Evolutionary conservation across 352 stramenopile species (phyloP).

Genomic region (Globisporangium orthogonon): DNA sequence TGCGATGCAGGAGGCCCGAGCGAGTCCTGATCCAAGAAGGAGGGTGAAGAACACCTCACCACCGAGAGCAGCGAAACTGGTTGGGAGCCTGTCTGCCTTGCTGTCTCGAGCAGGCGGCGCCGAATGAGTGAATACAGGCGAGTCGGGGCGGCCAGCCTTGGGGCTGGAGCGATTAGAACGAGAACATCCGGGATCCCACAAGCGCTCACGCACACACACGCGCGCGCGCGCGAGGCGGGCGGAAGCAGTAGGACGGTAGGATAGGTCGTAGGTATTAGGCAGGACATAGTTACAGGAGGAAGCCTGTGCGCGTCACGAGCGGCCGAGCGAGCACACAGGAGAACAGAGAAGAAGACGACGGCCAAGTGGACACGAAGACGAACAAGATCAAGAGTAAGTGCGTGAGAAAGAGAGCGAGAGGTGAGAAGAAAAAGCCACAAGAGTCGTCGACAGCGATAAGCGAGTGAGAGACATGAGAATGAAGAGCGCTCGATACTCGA

Average conservation of each 20-base stretch:
- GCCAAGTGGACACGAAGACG: constrained; percentile 1
- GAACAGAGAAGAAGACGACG: constrained; percentile 1
- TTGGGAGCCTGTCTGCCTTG: not conserved
- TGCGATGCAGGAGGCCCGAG: not conserved
- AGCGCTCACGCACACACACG: no score
- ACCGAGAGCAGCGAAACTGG: not conserved
- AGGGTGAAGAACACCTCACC: no score
- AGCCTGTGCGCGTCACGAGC: not conserved
- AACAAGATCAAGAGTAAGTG: constrained; percentile 2
- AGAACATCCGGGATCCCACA: not conserved
- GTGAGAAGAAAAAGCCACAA: not conserved
- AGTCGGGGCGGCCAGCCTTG: not conserved
- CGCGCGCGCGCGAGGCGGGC: not conserved
- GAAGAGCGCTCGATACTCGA: not conserved
- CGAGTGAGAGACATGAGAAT: not conserved
- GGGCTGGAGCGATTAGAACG: not conserved
- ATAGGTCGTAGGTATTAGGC: constrained; percentile 2
- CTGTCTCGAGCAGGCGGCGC: not conserved
- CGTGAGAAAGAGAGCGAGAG: not conserved
- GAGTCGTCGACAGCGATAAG: not conserved
- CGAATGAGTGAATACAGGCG: not conserved
- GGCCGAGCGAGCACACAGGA: constrained; percentile 2
- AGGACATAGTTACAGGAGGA: constrained; percentile 1
- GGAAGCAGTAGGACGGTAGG: constrained; percentile 1
- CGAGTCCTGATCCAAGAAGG: not conserved